phyloP scores from a whole-genome alignment of 495 filamentous ascomycete genomes.

The Penicillium mononematosum region DNA sequence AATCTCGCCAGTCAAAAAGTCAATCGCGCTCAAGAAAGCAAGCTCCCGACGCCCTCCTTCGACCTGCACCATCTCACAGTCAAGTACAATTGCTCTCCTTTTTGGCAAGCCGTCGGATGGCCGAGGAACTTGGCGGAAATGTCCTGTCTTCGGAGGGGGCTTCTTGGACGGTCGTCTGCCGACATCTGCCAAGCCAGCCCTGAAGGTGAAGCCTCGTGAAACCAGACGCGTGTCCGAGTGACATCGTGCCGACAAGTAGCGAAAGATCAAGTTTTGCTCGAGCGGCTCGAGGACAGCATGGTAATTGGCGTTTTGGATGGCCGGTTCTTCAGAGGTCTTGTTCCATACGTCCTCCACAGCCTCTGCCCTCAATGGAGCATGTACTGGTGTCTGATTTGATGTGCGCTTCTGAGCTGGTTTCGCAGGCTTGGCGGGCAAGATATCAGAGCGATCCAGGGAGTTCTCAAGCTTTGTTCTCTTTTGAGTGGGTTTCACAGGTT shows the following conservation, averaged over 20 bases:
- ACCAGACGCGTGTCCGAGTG: conserved; percentile 10
- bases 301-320: not conserved
- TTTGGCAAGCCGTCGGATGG: not conserved
- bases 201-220: conserved; percentile 1
- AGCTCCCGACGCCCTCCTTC: conserved; percentile 13
- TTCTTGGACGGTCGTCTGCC: conserved; percentile 1
- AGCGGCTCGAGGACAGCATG: not conserved
- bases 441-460: not conserved
- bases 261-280: conserved; percentile 9
- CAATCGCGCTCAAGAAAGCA: conserved; percentile 38
- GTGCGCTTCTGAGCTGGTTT: not conserved
- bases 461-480: not conserved
- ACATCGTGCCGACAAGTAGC: conserved; percentile 8
- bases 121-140: not conserved
- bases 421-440: not conserved
- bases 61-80: conserved; percentile 38
- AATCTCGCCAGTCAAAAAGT: conserved; percentile 49
- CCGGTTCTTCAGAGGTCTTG: not conserved
- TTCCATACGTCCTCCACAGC: not conserved
- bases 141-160: not conserved
- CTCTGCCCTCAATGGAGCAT: not conserved
- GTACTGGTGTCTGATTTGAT: not conserved
- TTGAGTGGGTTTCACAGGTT: not conserved
- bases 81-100: conserved; percentile 28
- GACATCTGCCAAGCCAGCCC: not conserved